Percentiles rank a stretch among this genome's conserved stretches.
These are phyloP conservation scores for Lanmaoa pseudosensibilis DNA, from an alignment of 768 basidiomycete genomes.

Conservation along the genomic window DNA sequence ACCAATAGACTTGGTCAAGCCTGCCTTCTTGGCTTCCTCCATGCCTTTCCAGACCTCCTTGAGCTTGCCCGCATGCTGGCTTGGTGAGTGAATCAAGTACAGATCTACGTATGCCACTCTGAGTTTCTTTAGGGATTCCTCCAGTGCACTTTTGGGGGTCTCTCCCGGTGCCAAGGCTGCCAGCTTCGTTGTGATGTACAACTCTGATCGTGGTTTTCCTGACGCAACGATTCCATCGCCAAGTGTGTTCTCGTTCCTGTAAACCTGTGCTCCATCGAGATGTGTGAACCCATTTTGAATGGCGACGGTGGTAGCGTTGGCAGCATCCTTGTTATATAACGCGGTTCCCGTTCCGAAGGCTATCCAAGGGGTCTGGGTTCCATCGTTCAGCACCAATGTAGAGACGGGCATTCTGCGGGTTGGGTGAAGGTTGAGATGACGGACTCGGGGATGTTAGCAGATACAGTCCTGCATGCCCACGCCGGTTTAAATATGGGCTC, in stretches of 20 bases:
- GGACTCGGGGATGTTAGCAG: not conserved
- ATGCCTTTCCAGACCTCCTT: too few relatives aligned
- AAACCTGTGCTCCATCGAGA: conserved; percentile 63
- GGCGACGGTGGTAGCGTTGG: conserved; percentile 38
- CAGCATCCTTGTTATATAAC: conserved; percentile 45
- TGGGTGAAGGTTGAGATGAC: conserved; percentile 7
- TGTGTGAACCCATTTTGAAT: too few relatives aligned
- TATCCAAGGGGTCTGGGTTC: conserved; percentile 51
- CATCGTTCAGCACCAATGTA: conserved; percentile 54
- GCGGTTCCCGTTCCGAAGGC: conserved; percentile 66
- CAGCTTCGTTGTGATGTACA: conserved; percentile 67
- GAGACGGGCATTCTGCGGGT: conserved; percentile 26
- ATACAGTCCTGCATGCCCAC: not conserved
- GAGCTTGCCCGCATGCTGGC: conserved; percentile 38
- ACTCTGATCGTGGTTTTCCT: conserved; percentile 50
- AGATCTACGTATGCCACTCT: conserved; percentile 58
- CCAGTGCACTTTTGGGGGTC: conserved; percentile 49
- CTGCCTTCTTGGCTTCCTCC: conserved; percentile 52
- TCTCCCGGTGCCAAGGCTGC: conserved; percentile 34
- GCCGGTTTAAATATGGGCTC: conserved; percentile 8
- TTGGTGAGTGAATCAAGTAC: conserved; percentile 59
- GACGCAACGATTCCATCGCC: conserved; percentile 52
- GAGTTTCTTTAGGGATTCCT: conserved; percentile 55
- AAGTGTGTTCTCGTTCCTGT: conserved; percentile 54
- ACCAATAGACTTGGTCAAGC: conserved; percentile 45